Conservation (phyloP, 108 stramenopile species). For the Nitzschia inconspicua region DNA sequence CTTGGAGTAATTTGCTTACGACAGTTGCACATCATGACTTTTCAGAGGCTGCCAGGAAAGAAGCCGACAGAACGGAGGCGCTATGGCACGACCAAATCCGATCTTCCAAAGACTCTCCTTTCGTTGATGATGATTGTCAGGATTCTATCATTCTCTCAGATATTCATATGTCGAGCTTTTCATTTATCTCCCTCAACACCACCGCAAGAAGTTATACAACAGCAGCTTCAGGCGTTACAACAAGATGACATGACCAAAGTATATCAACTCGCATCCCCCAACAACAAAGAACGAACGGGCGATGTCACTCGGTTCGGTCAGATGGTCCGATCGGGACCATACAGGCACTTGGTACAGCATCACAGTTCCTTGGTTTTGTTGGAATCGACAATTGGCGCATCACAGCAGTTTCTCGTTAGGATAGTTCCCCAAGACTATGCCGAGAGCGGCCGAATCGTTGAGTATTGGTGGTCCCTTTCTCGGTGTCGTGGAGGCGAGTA, state of each 20-base stretch:
- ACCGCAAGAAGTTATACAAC: constrained; percentile 4
- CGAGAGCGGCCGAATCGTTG: neutral
- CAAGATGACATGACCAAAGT: constrained; percentile 8
- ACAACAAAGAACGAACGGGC: constrained; percentile 4
- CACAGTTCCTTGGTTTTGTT: constrained; percentile 3
- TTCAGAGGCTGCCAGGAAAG: too few species aligned
- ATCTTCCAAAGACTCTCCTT: too few species aligned
- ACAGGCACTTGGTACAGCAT: constrained; percentile 5
- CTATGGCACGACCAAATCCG: too few species aligned
- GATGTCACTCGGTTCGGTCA: neutral
- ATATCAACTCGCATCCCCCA: constrained; percentile 11
- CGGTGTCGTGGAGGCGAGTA: constrained; percentile 1
- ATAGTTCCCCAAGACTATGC: neutral
- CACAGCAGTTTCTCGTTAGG: constrained; percentile 10
- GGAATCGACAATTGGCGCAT: constrained; percentile 3
- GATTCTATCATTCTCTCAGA: neutral
- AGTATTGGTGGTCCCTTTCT: constrained; percentile 24
- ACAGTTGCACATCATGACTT: too few species aligned
- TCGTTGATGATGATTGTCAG: too few species aligned
- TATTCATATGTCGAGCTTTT: neutral
- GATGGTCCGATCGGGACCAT: constrained; percentile 13
- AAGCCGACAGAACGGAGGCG: too few species aligned
- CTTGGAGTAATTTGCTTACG: too few species aligned
- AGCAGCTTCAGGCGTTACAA: constrained; percentile 3
- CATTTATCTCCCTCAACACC: neutral